phyloP scores from a whole-genome alignment of 2,329 filamentous ascomycete genomes.

The Pyrenophora graminea region DNA sequence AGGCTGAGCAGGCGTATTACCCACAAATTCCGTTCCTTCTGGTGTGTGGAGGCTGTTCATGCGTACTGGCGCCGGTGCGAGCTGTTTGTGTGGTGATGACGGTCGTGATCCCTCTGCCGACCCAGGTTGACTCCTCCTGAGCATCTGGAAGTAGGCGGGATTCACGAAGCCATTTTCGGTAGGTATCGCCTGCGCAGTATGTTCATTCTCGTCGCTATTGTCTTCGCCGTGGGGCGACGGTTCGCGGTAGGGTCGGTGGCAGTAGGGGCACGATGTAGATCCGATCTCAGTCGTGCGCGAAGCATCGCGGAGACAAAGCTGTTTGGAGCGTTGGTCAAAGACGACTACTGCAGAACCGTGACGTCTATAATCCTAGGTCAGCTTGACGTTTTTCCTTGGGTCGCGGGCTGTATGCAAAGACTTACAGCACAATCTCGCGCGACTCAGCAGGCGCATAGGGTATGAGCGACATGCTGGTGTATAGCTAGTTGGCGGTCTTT shows the following conservation, averaged over 20 bases:
- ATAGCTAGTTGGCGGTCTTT: conserved; percentile 35
- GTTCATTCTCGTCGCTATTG: conserved; percentile 39
- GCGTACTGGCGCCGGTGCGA: conserved; percentile 39
- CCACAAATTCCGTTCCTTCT: conserved; percentile 56
- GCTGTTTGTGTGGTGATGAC: conserved; percentile 56
- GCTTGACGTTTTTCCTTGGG: not conserved
- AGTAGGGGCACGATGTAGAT: conserved; percentile 80
- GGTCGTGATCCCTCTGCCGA: conserved; percentile 55
- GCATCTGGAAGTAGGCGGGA: conserved; percentile 94
- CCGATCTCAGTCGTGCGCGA: conserved; percentile 59
- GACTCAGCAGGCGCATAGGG: conserved; percentile 75
- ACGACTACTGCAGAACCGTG: conserved; percentile 92
- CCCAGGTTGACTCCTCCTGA: conserved; percentile 64
- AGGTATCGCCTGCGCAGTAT: conserved; percentile 35
- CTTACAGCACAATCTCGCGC: conserved; percentile 79
- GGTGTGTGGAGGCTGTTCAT: conserved; percentile 45
- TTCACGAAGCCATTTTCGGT: conserved; percentile 73
- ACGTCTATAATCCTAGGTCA: conserved; percentile 62
- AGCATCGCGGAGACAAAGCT: conserved; percentile 77
- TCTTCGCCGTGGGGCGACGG: conserved; percentile 41
- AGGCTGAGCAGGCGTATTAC: conserved; percentile 48
- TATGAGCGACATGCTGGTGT: conserved; percentile 67
- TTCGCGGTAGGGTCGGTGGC: conserved; percentile 71
- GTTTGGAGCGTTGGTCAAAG: conserved; percentile 81
- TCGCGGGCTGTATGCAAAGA: conserved; percentile 20